Percentiles rank a stretch among this genome's conserved stretches.
Evolutionary conservation across 176 grass and related monocot species (phyloP).

Genomic region (Eleusine coracana): DNA sequence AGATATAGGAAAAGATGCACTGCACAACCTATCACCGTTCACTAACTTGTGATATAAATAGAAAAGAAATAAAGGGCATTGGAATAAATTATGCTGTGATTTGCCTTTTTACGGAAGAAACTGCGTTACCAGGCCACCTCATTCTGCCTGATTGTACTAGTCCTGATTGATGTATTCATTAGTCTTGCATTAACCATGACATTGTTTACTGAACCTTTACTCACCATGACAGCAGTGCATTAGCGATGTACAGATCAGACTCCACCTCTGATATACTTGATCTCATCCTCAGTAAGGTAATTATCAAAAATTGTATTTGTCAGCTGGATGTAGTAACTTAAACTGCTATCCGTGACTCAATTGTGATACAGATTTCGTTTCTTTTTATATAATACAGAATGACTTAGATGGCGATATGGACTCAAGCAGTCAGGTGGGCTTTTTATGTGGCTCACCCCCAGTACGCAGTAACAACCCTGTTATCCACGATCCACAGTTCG

Average conservation of each 20-base stretch:
- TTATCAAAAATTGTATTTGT: neutral
- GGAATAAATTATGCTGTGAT: neutral
- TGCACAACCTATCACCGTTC: neutral
- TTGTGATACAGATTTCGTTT: slow-evolving; percentile 18
- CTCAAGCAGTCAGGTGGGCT: slow-evolving; percentile 47
- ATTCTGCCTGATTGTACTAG: neutral
- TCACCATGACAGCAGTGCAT: slow-evolving; percentile 38
- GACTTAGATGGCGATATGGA: slow-evolving; percentile 64
- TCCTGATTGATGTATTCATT: neutral
- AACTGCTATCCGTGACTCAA: neutral
- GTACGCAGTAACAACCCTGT: slow-evolving; percentile 83
- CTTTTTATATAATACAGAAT: slow-evolving; percentile 59
- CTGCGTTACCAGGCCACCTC: neutral
- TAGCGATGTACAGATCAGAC: slow-evolving; percentile 61
- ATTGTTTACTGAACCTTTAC: slow-evolving; percentile 23
- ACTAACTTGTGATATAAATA: neutral
- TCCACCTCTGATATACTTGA: slow-evolving; percentile 69
- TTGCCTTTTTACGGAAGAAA: neutral
- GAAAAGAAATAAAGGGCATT: neutral
- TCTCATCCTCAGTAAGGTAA: slow-evolving; percentile 76
- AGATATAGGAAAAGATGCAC: neutral
- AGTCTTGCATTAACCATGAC: neutral
- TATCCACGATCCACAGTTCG: slow-evolving; percentile 73
- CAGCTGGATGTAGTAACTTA: neutral
- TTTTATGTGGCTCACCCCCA: slow-evolving; percentile 85